Evolutionary conservation across 805 yeast species (phyloP).

Genomic region (Sugiyamaella boreocaroliniensis): DNA sequence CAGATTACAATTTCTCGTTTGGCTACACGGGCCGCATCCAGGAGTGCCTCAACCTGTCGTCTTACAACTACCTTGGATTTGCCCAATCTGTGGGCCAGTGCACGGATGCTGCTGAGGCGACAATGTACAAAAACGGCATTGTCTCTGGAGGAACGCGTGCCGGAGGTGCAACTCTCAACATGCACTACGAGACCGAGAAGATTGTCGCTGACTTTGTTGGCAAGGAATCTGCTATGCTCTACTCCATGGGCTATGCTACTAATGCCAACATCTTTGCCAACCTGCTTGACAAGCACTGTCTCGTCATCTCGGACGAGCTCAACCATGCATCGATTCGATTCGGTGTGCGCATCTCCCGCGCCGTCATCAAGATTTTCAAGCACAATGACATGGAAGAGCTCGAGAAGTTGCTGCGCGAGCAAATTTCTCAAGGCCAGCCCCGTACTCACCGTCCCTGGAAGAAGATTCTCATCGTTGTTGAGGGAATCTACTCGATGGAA

Average conservation of each 20-base stretch:
- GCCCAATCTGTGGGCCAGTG: slow-evolving; percentile 93
- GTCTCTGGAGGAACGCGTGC: slow-evolving; percentile 74
- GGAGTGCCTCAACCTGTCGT: slow-evolving; percentile 76
- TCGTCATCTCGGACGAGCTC: slow-evolving; percentile 88
- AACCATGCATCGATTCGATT: slow-evolving; percentile 95
- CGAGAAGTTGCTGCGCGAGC: slow-evolving; percentile 71
- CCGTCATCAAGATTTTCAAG: slow-evolving; percentile 82
- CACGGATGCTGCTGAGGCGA: slow-evolving; percentile 65
- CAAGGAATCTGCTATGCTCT: slow-evolving; percentile 77
- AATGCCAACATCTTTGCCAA: slow-evolving; percentile 83
- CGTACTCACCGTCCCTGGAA: slow-evolving; percentile 95
- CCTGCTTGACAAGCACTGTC: slow-evolving; percentile 76
- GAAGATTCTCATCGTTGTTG: slow-evolving; percentile 68
- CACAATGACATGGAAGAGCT: slow-evolving; percentile 83
- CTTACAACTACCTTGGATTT: slow-evolving; percentile 93
- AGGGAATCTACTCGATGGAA: slow-evolving; percentile 71
- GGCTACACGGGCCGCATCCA: slow-evolving; percentile 69
- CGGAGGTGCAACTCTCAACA: slow-evolving; percentile 65
- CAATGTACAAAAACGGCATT: slow-evolving; percentile 65
- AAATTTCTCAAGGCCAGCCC: slow-evolving; percentile 91
- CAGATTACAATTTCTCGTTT: slow-evolving; percentile 57
- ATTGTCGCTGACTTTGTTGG: slow-evolving; percentile 82
- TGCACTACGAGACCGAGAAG: slow-evolving; percentile 68
- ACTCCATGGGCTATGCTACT: slow-evolving; percentile 94
- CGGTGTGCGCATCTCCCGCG: slow-evolving; percentile 89